Evolutionary conservation across 495 filamentous ascomycete genomes (phyloP).

Genomic region (Articulospora tetracladia): DNA sequence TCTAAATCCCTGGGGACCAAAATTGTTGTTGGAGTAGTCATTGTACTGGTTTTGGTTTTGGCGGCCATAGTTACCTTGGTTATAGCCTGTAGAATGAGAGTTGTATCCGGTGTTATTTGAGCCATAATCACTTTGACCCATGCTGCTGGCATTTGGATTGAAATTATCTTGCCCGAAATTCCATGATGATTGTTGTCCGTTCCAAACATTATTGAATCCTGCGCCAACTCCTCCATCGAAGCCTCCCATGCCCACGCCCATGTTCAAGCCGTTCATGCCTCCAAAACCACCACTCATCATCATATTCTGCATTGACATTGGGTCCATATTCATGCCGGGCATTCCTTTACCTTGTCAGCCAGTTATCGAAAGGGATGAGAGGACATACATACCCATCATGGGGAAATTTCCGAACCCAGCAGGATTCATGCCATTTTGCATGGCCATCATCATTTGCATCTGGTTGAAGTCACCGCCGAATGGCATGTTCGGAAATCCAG

Average conservation of each 20-base stretch:
- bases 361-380: not conserved
- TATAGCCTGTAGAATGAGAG: constrained; percentile 42
- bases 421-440: constrained; percentile 70
- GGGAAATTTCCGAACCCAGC: constrained; percentile 57
- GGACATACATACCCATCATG: constrained; percentile 74
- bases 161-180: constrained; percentile 71
- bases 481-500: constrained; percentile 54
- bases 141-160: constrained; percentile 69
- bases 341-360: constrained; percentile 52
- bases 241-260: constrained; percentile 82
- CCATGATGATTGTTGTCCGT: constrained; percentile 62
- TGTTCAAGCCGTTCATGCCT: constrained; percentile 85
- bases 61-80: constrained; percentile 56
- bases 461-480: constrained; percentile 60
- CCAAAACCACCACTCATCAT: constrained; percentile 76
- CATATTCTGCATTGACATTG: constrained; percentile 87
- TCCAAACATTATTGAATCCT: constrained; percentile 45
- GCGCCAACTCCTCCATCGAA: constrained; percentile 47
- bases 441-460: constrained; percentile 68
- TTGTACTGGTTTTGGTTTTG: constrained; percentile 50
- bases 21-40: constrained; percentile 56
- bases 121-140: constrained; percentile 77
- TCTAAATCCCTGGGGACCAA: constrained; percentile 52
- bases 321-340: constrained; percentile 82
- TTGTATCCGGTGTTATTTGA: constrained; percentile 72